Evolutionary conservation across 23 red algal species (phyloP), one percentile per base, ranked within the genome.

Genomic region (Gracilariopsis chorda): DNA sequence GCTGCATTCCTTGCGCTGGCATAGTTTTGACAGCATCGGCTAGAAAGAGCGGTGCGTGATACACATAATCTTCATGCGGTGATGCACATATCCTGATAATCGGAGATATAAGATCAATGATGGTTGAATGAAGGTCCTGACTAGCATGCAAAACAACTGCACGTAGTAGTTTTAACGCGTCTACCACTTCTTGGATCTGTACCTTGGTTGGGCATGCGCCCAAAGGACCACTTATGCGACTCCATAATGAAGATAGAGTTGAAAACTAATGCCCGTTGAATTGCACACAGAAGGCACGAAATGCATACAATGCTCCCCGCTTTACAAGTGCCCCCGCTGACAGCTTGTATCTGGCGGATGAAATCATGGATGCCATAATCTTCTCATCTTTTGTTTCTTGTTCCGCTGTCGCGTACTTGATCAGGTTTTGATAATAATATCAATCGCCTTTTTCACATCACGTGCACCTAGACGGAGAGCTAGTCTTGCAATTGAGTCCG

Each of bases 401-500:
- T 47, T 80, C 74, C 1, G 78, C 56, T 20, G 88, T 94, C 19
- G 90, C 45, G 52, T 92, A 90, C 60, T 98, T 98, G 70, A 83
- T 67, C 49, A 99, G 61, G 67, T 99, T 99, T 99, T 96, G 42
- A 90, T 25, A 46, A 98, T 81, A 17, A 94, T 59, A 12, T 46
- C 25, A 32, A 93, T 19, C 6, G 90, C 79, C 47, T 93, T 93
- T 29, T 77, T 57, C 77, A 51, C 77, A 19, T 82, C 80, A 43
- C 73, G 30, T 13, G 57, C 21, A 37, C 63, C 51, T 87, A 98
- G 55, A 41, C 92, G 91, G 47, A 56, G 53, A 24, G 82, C 70
- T 42, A 96, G 60, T 16, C 39, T 44, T 42, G 94, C 65, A 33
- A 88, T 39, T 24, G 78, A 79, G 7, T 43, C 44, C 0, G 87